Base-by-base conservation (phyloP, 208 protist genomes). In the Trypanosoma congolense region DNA sequence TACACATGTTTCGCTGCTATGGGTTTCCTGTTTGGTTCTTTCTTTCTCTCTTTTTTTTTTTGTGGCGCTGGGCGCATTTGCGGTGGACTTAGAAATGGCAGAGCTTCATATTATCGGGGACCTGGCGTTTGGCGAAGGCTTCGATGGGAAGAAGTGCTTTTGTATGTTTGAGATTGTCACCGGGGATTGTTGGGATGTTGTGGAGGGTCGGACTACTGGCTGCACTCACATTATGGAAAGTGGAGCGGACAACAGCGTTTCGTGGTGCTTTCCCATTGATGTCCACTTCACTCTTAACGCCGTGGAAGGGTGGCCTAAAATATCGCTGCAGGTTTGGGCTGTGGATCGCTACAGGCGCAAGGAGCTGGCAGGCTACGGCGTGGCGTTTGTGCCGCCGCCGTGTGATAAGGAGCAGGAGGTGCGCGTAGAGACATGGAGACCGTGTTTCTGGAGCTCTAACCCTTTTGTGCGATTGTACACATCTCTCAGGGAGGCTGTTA, bases 41-140 rank as follows among this genome's bases (percentile, higher is more conserved):
- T 38, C 31, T 29, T 56, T 51, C 22, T 26, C 49, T 47, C 49
- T 56, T 40, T 19, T 33, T 44, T 49, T 55, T 41, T 24, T 62
- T 46, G 42, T 48, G 41, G 3, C n/a, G 3, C 3, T 3, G 0
- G 19, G 24, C 28, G 35, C 19, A 25, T 22, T 42, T 5, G 25
- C 31, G 35, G 25, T 38, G n/a, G 21, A 38, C 35, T 24, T n/a
- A 0, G 10, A 42, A 8, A 80, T 80, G 84, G 73, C 90, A 8
- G 90, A 96, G 58, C 61, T 96, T 4, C 83, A 90, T 50, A 60
- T 96, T 19, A 86, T 96, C 30, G 90, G 90, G 4, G 84, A 96
- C 40, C 65, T 96, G 25, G 51, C 41, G 5, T 61, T 50, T 21
- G 90, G 84, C 4, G 61, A 75, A 38, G 70, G 81, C 44, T 96